A percentile compares a stretch with the other conserved stretches of the same genome.
Evolutionary conservation across 2,329 filamentous ascomycete genomes (phyloP).

Genomic region (Dryadomyces quercus-mongolicae): DNA sequence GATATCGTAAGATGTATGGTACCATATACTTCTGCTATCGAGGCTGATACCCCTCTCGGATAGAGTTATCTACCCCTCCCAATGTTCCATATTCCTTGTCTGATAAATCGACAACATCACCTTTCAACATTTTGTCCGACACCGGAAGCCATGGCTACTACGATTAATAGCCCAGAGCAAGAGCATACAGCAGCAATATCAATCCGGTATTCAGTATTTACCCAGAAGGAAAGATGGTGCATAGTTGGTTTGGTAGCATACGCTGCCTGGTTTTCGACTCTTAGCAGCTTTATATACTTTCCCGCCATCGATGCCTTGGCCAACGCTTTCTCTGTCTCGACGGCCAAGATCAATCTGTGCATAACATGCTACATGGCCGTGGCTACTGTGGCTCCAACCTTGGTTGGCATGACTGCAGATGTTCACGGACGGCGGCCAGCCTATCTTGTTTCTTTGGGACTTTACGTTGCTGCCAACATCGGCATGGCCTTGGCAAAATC

Average conservation of each 20-base stretch:
- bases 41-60: too few relatives aligned
- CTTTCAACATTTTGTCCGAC: too few relatives aligned
- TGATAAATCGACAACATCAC: too few relatives aligned
- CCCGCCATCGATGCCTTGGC: conserved; percentile 1
- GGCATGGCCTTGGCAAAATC: not conserved
- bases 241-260: not conserved
- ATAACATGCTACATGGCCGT: not conserved
- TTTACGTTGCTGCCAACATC: not conserved
- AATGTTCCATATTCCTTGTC: too few relatives aligned
- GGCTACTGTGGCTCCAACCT: not conserved
- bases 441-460: not conserved
- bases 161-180: not conserved
- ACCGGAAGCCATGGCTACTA: too few relatives aligned
- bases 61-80: too few relatives aligned
- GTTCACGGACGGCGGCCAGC: not conserved
- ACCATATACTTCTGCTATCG: too few relatives aligned
- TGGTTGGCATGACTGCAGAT: not conserved
- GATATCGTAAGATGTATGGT: too few relatives aligned
- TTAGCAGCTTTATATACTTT: not conserved
- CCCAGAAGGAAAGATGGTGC: not conserved
- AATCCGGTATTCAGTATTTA: not conserved
- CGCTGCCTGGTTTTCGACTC: not conserved
- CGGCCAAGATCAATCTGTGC: not conserved
- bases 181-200: too few relatives aligned
- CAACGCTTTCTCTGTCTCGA: not conserved